These are phyloP conservation scores for Solanum corneliomulleri DNA, from an alignment of 257 asterid genomes.

Conservation along the genomic window DNA sequence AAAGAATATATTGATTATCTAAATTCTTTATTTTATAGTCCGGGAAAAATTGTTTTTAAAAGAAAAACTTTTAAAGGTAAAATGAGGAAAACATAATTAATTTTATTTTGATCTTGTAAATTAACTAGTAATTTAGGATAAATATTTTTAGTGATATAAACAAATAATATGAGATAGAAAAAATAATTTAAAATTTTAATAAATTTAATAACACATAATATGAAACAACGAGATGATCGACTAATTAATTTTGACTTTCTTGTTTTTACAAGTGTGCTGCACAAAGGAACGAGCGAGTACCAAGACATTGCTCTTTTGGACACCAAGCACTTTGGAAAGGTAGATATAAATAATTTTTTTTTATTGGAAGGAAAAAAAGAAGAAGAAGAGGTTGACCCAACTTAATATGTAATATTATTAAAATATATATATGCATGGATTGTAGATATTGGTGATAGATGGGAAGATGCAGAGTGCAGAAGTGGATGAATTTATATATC, in stretches of 20 bases:
- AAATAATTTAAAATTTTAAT: too few species aligned
- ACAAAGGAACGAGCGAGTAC: constrained; percentile 81
- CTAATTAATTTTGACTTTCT: background rate
- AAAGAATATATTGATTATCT: too few species aligned
- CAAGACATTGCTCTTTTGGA: constrained; percentile 93
- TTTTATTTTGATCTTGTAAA: too few species aligned
- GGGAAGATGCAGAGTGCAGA: constrained; percentile 99
- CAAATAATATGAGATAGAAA: background rate
- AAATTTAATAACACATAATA: too few species aligned
- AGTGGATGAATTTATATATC: constrained; percentile 88
- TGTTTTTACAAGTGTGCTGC: constrained; percentile 46
- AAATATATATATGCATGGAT: background rate
- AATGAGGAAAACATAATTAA: too few species aligned
- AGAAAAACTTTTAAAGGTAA: background rate
- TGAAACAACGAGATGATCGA: too few species aligned
- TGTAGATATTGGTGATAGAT: constrained; percentile 85
- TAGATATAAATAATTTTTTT: background rate
- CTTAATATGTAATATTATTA: background rate
- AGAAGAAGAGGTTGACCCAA: background rate
- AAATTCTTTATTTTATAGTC: too few species aligned
- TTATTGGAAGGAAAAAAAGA: background rate
- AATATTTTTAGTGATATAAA: background rate
- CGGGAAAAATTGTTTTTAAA: too few species aligned
- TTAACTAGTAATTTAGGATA: too few species aligned
- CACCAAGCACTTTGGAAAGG: constrained; percentile 92